Base-by-base conservation (phyloP, 768 basidiomycete species). In the Russula brevipes region DNA sequence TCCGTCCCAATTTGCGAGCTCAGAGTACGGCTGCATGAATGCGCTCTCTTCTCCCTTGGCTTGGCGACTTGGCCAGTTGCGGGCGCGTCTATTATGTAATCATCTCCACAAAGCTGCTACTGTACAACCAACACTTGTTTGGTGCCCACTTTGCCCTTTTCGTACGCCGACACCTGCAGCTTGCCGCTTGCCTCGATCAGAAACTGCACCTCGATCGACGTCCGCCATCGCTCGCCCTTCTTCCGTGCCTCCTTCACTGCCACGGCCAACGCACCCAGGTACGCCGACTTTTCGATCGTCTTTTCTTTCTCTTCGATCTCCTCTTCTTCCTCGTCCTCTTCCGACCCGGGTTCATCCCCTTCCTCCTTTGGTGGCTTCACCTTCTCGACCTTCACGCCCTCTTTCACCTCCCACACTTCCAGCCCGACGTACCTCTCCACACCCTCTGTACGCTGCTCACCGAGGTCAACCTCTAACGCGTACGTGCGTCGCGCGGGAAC, bases 321-420 rank as follows among this genome's bases (percentile, higher is more conserved):
- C 64, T 85, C 85, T 16, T 82, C 80, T 46, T 83, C 81, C 52
- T 83, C 83, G 11, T 85, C 85, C n/a, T 51, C 49, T 4, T 50
- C 47, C 6, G 81, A 83, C 0, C 81, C 80, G 4, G 77, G 78
- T 7, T 74, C 65, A 63, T 82, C 83, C 0, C 81, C 80, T 7
- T 77, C 78, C 8, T 74, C 65, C 65, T 80, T 80, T 5, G 79
- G 76, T 3, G 77, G 77, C 54, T 76, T 77, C 30, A 82, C 75
- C 69, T 81, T 85, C 68, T 88, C 87, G 19, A 86, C 71, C 60
- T 82, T 81, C 64, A 90, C 78, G 2, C 80, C 80, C 69, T 91
- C 89, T 57, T 80, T 80, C 17, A 85, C 84, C 71, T 93, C 89
- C 88, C 88, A 90, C 33, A 92, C 75, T 72, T 93, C 91, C 57